Percentiles rank a stretch among this genome's conserved stretches.
These are phyloP conservation scores for Fraxinus sp. DNA, from an alignment of 305 asterid genomes.

Conservation along the genomic window DNA sequence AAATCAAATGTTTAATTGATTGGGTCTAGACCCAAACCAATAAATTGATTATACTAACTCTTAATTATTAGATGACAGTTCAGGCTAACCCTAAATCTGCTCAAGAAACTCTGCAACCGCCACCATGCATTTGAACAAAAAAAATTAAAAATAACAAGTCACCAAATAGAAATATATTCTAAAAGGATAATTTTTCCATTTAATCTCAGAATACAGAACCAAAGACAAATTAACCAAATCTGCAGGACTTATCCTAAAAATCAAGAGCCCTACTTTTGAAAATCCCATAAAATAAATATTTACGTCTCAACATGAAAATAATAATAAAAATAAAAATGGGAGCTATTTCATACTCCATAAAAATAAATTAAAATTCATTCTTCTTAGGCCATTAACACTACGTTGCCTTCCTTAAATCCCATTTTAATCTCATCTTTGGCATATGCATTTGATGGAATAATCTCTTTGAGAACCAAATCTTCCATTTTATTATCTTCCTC, in stretches of 20 bases:
- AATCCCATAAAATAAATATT: constrained; percentile 7
- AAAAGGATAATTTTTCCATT: neutral
- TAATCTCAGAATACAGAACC: constrained; percentile 5
- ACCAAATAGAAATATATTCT: neutral
- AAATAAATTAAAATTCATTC: neutral
- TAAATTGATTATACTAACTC: too few relatives aligned
- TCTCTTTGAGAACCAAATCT: constrained; percentile 32
- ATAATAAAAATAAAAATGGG: neutral
- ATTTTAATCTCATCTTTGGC: constrained; percentile 31
- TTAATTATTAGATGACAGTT: too few relatives aligned
- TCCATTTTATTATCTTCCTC: constrained; percentile 26
- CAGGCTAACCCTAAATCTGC: neutral
- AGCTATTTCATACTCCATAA: constrained; percentile 14
- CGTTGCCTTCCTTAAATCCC: constrained; percentile 36
- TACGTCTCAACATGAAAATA: constrained; percentile 25
- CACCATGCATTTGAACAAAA: neutral
- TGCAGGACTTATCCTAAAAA: constrained; percentile 41
- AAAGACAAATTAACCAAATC: constrained; percentile 21
- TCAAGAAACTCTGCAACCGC: neutral
- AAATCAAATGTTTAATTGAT: too few relatives aligned
- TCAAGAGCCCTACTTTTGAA: constrained; percentile 40
- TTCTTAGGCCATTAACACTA: constrained; percentile 46
- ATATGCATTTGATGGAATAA: constrained; percentile 14
- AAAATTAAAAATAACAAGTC: too few relatives aligned
- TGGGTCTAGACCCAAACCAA: too few relatives aligned